Conservation (phyloP, 2,329 filamentous ascomycete genomes). For the Lecanosticta acicola region DNA sequence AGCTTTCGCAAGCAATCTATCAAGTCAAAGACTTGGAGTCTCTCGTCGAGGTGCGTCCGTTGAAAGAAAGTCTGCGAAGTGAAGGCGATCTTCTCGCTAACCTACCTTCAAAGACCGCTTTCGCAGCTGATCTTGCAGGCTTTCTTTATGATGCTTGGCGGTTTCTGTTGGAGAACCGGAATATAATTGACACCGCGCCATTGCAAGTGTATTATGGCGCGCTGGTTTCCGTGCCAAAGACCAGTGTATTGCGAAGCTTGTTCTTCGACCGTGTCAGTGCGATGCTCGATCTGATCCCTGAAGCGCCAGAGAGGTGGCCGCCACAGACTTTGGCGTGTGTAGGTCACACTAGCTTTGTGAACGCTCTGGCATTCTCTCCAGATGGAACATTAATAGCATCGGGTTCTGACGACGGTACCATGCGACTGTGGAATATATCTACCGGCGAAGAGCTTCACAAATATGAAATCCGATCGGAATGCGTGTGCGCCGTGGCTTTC, state of each 20-base stretch:
- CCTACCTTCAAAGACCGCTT: no score
- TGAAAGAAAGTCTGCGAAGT: neutral
- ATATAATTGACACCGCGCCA: constrained; percentile 29
- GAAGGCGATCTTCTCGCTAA: neutral
- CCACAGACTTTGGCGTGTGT: constrained; percentile 25
- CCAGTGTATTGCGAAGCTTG: constrained; percentile 23
- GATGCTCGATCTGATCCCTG: constrained; percentile 13
- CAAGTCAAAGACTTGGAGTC: neutral
- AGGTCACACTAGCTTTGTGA: constrained; percentile 17
- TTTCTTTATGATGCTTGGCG: constrained; percentile 30
- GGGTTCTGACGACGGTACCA: constrained; percentile 3
- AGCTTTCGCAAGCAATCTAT: constrained; percentile 19
- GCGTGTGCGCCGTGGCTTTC: constrained; percentile 16
- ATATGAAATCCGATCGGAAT: constrained; percentile 18
- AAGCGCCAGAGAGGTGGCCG: constrained; percentile 17
- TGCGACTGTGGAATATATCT: constrained; percentile 15
- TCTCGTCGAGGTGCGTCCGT: neutral
- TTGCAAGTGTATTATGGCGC: constrained; percentile 35
- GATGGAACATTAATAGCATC: constrained; percentile 4
- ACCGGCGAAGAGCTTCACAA: constrained; percentile 16
- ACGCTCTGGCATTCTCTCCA: constrained; percentile 2
- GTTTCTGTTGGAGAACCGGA: constrained; percentile 29
- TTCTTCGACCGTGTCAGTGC: constrained; percentile 20
- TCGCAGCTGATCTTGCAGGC: neutral
- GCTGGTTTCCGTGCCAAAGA: constrained; percentile 30